Evolutionary conservation across 1,139 yeast genomes (phyloP).

Genomic region (Blastobotrys serpentis): DNA sequence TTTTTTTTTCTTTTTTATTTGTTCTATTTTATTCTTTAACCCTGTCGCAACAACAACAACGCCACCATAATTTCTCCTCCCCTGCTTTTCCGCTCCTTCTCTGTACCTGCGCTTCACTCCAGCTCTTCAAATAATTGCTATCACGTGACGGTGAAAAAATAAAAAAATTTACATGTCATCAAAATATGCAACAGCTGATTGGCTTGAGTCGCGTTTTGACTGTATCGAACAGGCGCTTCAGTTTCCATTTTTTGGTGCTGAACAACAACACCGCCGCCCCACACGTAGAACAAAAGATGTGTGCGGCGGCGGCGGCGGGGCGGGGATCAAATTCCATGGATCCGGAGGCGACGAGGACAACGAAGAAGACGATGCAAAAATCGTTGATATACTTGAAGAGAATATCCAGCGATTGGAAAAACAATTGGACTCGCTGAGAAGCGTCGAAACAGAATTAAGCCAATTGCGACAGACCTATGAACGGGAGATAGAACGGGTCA

Average conservation of each 20-base stretch:
- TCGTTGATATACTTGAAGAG: background rate
- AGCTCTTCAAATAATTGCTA: background rate
- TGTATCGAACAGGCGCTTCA: background rate
- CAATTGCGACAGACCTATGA: background rate
- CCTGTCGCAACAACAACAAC: too few species aligned
- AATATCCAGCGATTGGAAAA: background rate
- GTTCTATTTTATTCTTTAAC: too few species aligned
- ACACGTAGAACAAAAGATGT: background rate
- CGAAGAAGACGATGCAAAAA: too few species aligned
- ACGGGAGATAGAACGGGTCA: too few species aligned
- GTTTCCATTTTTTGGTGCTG: too few species aligned
- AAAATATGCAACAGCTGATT: background rate
- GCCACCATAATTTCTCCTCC: background rate
- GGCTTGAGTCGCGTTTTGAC: constrained; percentile 3
- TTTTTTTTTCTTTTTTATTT: background rate
- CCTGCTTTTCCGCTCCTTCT: background rate
- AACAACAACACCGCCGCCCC: too few species aligned
- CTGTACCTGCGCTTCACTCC: too few species aligned
- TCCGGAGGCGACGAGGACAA: too few species aligned
- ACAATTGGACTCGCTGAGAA: background rate
- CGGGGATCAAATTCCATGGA: too few species aligned
- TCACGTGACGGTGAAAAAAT: background rate
- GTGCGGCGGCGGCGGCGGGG: background rate
- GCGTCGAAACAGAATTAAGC: background rate
- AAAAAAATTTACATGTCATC: background rate